Base-by-base conservation (phyloP, 225 moss, liverwort and hornwort species). In the Bryoerythrophyllum caledonicum region DNA sequence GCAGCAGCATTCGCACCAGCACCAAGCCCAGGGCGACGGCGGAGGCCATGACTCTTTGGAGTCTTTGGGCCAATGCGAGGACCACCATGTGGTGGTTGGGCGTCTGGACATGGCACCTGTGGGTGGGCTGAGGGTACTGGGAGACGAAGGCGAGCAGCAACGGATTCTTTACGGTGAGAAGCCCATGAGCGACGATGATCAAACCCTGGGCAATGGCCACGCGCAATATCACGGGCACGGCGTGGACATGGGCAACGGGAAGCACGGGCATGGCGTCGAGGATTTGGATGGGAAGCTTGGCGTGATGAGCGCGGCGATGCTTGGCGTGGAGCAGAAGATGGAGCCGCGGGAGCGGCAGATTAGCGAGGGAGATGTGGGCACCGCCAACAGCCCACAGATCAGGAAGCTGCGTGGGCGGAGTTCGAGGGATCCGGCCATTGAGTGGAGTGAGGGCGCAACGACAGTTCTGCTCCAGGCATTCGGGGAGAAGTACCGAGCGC, bases 21-120 rank as follows among this genome's bases (percentile, higher is more conserved):
- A 65, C 61, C 83, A 72, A 19, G 14, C 65, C 8, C 53, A 55
- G 54, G 74, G 72, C 56, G 83, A 83, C 63, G 78, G 70, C 56
- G 72, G 56, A 0, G 72, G 67, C 8, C 79, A 62, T 34, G 61
- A 67, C 10, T 57, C 63, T 1, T 6, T 73, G 74, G 84, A 74
- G 51, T 24, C 66, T 3, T 26, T 71, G 71, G 71, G 20, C 58
- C 71, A 68, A 15, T 82, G 82, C 60, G 81, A 88, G 38, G 77
- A 79, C 44, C 88, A 86, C 23, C 88, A 88, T 64, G 85, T 79
- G 57, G 85, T 88, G 52, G 88, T 86, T 52, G 88, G 85, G 46
- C 80, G 88, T 17, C 74, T 83, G 79, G 88, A 86, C 17, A 76
- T 88, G 83, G 83, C 76, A 44, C 81, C 83, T 49, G 85, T 78